Evolutionary conservation across 805 yeast genomes (phyloP).

Genomic region (Saccharomycopsis fibuligera): DNA sequence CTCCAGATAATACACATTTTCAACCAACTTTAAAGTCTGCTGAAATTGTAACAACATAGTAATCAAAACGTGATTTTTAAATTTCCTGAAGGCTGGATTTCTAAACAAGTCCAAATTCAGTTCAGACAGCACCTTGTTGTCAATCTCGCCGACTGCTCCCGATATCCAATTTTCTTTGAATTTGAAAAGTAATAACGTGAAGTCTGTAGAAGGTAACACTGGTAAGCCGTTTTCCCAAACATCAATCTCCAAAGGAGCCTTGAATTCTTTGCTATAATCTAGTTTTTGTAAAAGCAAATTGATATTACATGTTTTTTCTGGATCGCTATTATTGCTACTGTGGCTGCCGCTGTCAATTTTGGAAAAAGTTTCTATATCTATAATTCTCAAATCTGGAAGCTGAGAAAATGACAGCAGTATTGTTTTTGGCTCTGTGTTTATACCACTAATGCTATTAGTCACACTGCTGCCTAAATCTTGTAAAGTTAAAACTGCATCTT

Average conservation of each 20-base stretch:
- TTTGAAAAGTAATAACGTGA: conserved; percentile 6
- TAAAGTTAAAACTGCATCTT: too few relatives aligned
- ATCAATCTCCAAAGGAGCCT: conserved; percentile 9
- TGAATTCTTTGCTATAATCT: too few relatives aligned
- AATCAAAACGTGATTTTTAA: background rate
- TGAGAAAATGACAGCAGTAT: too few relatives aligned
- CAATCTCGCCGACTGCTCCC: background rate
- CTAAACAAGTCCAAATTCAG: conserved; percentile 7
- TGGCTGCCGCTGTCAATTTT: too few relatives aligned
- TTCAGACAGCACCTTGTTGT: background rate
- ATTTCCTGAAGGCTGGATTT: background rate
- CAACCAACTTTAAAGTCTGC: background rate
- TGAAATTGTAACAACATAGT: background rate
- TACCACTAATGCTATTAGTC: too few relatives aligned
- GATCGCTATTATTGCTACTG: too few relatives aligned
- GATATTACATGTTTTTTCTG: too few relatives aligned
- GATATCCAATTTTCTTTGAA: conserved; percentile 1
- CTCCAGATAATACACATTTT: background rate
- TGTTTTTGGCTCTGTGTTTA: too few relatives aligned
- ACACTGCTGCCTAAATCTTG: too few relatives aligned
- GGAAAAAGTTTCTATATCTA: too few relatives aligned
- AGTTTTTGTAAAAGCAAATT: too few relatives aligned
- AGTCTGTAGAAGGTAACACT: conserved; percentile 10
- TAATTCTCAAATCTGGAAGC: too few relatives aligned
- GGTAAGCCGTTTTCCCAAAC: conserved; percentile 21